phyloP scores from a whole-genome alignment of 2,329 filamentous ascomycete genomes.

The Neurospora crassa region DNA sequence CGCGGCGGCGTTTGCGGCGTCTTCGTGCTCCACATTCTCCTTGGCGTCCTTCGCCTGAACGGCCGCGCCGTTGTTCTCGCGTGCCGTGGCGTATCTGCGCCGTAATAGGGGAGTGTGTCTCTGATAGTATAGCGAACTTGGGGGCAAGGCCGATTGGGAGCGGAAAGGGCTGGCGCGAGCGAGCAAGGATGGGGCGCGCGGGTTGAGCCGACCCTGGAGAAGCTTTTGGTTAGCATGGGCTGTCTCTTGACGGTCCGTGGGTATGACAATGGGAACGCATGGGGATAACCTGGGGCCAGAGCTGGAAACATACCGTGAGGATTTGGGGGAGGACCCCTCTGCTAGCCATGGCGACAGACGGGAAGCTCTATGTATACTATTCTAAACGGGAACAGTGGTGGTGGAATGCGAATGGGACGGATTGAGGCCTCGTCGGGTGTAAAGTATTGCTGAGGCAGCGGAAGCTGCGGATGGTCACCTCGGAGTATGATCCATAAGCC shows the following conservation, averaged over 20 bases:
- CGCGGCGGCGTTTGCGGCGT: conserved; percentile 14
- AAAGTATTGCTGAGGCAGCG: conserved; percentile 9
- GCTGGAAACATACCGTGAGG: conserved; percentile 14
- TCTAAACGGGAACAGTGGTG: neutral
- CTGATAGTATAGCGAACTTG: neutral
- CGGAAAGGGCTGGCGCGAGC: neutral
- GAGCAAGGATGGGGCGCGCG: neutral
- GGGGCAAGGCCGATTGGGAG: neutral
- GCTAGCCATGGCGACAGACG: conserved; percentile 12
- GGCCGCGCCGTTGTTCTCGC: neutral
- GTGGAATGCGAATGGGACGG: neutral
- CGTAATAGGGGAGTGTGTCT: neutral
- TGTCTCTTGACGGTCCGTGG: neutral
- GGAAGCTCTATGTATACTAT: neutral
- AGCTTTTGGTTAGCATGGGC: neutral
- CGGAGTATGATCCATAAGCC: conserved; percentile 10
- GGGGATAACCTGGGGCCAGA: neutral
- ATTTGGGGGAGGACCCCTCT: conserved; percentile 12
- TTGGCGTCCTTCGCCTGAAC: conserved; percentile 8
- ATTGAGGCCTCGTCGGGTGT: neutral
- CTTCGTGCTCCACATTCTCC: conserved; percentile 14
- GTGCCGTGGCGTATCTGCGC: conserved; percentile 11
- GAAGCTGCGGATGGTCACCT: conserved; percentile 15
- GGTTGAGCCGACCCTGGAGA: neutral
- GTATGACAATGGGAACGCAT: neutral